Evolutionary conservation across 345 rosid genomes (phyloP).

Genomic region (Garcia nutans): DNA sequence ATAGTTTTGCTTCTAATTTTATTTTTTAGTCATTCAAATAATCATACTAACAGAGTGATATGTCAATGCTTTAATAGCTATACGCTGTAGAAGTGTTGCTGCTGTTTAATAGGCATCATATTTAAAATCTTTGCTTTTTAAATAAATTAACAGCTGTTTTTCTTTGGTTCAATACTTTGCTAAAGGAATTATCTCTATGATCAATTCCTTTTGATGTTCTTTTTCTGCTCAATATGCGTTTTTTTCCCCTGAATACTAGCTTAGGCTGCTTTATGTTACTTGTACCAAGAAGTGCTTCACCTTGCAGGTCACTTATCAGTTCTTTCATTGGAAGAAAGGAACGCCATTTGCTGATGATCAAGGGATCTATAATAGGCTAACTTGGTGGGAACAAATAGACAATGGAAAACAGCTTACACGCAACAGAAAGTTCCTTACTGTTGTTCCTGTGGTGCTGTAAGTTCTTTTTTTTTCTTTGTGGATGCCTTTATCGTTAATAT

Average conservation of each 20-base stretch:
- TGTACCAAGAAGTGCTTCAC: constrained; percentile 16
- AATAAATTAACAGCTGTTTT: background rate
- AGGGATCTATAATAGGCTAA: constrained; percentile 88
- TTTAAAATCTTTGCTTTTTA: background rate
- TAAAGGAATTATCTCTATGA: background rate
- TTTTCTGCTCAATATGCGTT: background rate
- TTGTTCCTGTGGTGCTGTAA: constrained; percentile 94
- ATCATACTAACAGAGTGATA: background rate
- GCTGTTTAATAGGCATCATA: background rate
- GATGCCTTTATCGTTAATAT: background rate
- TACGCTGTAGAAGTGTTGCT: background rate
- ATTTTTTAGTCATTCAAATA: background rate
- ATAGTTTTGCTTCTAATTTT: background rate
- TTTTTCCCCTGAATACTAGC: constrained; percentile 5
- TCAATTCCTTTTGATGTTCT: background rate
- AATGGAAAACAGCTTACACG: constrained; percentile 94
- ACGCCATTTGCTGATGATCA: constrained; percentile 97
- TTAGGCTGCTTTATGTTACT: constrained; percentile 3
- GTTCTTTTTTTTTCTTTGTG: constrained; percentile 22
- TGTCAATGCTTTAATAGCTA: background rate
- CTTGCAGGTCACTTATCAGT: constrained; percentile 83
- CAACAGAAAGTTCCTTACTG: constrained; percentile 85
- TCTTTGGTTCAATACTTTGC: background rate
- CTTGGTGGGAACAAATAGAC: constrained; percentile 99
- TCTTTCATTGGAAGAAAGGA: constrained; percentile 99